Evolutionary conservation across 805 yeast genomes (phyloP).

Genomic region (Torulaspora delbrueckii): DNA sequence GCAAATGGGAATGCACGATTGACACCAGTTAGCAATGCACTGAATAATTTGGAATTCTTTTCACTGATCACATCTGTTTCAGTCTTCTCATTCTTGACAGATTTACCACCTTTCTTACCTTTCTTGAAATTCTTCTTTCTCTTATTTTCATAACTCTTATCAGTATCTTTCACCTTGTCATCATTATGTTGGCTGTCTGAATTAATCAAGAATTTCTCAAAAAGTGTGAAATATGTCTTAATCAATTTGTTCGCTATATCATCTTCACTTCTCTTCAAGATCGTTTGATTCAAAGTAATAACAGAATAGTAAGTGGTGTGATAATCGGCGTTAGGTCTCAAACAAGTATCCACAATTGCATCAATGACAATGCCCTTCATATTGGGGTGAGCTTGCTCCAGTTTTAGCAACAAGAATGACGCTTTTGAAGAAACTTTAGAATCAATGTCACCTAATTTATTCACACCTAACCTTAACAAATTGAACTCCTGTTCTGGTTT

Average conservation of each 20-base stretch:
- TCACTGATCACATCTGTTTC: conserved; percentile 68
- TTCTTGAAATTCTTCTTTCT: conserved; percentile 72
- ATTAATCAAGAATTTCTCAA: conserved; percentile 74
- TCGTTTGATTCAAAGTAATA: conserved; percentile 87
- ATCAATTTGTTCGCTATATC: conserved; percentile 79
- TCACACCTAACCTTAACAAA: conserved; percentile 79
- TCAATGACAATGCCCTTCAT: conserved; percentile 83
- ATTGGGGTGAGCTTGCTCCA: conserved; percentile 91
- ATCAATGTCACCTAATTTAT: conserved; percentile 90
- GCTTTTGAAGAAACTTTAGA: conserved; percentile 86
- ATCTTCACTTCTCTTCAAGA: conserved; percentile 69
- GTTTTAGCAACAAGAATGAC: conserved; percentile 69
- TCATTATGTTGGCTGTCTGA: conserved; percentile 48
- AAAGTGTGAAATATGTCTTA: conserved; percentile 77
- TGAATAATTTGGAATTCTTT: conserved; percentile 74
- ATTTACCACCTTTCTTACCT: conserved; percentile 85
- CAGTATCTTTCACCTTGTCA: conserved; percentile 32
- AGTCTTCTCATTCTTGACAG: conserved; percentile 59
- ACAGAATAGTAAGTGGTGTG: conserved; percentile 86
- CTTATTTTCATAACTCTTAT: conserved; percentile 47
- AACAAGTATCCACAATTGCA: conserved; percentile 72
- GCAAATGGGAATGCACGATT: conserved; percentile 96
- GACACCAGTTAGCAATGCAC: conserved; percentile 89
- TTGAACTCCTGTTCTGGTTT: conserved; percentile 98
- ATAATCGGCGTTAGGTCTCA: conserved; percentile 71